Base-by-base conservation (phyloP, 2,329 filamentous ascomycete species). In the Monosporascus sp. region DNA sequence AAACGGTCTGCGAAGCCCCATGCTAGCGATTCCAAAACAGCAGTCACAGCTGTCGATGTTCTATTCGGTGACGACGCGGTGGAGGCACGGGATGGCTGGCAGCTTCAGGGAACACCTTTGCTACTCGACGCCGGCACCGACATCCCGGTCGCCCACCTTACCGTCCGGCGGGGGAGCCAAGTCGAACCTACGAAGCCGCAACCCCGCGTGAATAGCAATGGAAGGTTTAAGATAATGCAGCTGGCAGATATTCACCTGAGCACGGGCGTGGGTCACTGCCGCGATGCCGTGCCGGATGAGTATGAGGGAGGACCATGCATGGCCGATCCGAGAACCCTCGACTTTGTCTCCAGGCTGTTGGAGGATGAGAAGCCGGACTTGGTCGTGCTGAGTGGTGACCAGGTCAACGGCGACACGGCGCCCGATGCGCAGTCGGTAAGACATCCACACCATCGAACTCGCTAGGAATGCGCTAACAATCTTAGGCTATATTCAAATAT, bases 221-320 rank as follows among this genome's bases (percentile, higher is more conserved):
- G 93, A 31, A 90, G 88, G 62, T 97, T 97, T 76, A 97, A 97
- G 76, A 96, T 99, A 59, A 84, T 99, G 80, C 94, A 99, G 72
- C 78, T 96, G 52, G 88, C 91, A n/a, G 94, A 99, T 73, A 74
- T 97, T 56, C 94, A 99, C 70, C 74, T 99, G 52, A 93, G 90
- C 65, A 99, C 94, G 2, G 94, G 93, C 9, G 79, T 92, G 5
- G 94, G 94, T 9, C 72, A 73, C 45, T 99, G 94, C 66, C 84
- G 94, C 59, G 91, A 99, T 62, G 83, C 90, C n/a, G 79, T 93
- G 60, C 92, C 92, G 0, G 81, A 84, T 56, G 80, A 79, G 47
- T 82, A 83, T 59, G 82, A 90, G 50, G 85, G 85, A 5, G 88
- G 87, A 11, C 83, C 84, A 62, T 99, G 94, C 69, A 90, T 97